Base-by-base conservation (phyloP, 768 basidiomycete genomes). In the Termitomyces sp. region DNA sequence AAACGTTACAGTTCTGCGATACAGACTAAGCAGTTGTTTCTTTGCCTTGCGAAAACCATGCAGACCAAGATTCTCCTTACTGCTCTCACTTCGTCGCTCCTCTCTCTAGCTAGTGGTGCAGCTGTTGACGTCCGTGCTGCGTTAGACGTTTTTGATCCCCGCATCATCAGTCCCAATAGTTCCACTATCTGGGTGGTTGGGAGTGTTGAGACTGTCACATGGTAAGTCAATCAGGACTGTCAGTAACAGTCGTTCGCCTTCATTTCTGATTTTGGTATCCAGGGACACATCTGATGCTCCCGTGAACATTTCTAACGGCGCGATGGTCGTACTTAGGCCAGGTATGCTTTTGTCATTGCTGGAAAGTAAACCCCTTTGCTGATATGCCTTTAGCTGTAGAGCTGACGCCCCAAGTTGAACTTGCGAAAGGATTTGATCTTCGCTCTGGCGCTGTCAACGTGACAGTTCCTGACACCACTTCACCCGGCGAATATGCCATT, bases 221-320 rank as follows among this genome's bases (percentile, higher is more conserved):
- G 73, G 73, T 73, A 60, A 20, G 61, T 58, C n/a, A 46, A 37
- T 16, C 18, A 16, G 22, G 18, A 56, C n/a, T 6, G 20, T 29
- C 36, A 18, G n/a, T 29, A 7, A 20, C 15, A n/a, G 18, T 20
- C n/a, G 5, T 34, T 29, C 0, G 33, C 29, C 24, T n/a, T 34
- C 24, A 5, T 51, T 18, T 9, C 24, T 16, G 8, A 37, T 39
- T 16, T 13, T n/a, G 24, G 33, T 34, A 5, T 12, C 33, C 8
- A 79, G 77, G 78, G 73, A 76, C 55, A 71, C 72, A 1, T 65
- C 74, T 20, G 62, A 74, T 50, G 69, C 73, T 1, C 78, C 79
- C 1, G 58, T 20, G 6, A 60, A 70, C 16, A 76, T 79, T 57
- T 77, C 78, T 28, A 80, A 80, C 63, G 61, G 60, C 24, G 68